Conservation (phyloP, 2,329 filamentous ascomycete genomes). For the Fusarium sublunatum region DNA sequence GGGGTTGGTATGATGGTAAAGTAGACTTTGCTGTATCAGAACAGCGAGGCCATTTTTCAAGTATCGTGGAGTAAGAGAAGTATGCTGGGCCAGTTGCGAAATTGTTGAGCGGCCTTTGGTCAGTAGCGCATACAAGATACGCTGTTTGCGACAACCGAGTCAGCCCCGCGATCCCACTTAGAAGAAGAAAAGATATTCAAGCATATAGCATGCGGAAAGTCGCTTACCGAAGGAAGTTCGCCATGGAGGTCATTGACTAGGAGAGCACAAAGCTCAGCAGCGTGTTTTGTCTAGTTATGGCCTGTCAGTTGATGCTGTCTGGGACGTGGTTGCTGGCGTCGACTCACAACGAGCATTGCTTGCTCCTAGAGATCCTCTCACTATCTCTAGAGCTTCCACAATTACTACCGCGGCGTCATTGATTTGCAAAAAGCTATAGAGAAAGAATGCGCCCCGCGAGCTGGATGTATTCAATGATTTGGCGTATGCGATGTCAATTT, state of each 20-base stretch:
- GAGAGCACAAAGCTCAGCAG: conserved; percentile 89
- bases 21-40: conserved; percentile 87
- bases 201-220: conserved; percentile 20
- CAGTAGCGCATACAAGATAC: conserved; percentile 83
- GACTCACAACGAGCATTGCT: conserved; percentile 67
- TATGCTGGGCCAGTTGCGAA: conserved; percentile 75
- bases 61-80: conserved; percentile 77
- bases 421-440: conserved; percentile 47
- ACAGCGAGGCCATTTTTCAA: conserved; percentile 84
- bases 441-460: conserved; percentile 16
- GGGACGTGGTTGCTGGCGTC: conserved; percentile 26
- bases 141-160: conserved; percentile 62
- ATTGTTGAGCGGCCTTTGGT: conserved; percentile 82
- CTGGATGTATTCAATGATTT: background rate
- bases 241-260: conserved; percentile 91
- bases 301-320: conserved; percentile 41
- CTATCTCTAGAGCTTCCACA: conserved; percentile 80
- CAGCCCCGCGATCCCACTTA: conserved; percentile 43
- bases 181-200: conserved; percentile 9
- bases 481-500: conserved; percentile 1
- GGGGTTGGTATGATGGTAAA: conserved; percentile 76
- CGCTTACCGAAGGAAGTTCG: conserved; percentile 87
- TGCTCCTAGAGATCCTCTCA: conserved; percentile 81
- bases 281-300: conserved; percentile 70
- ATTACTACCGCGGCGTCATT: conserved; percentile 77